Evolutionary conservation across 768 basidiomycete species (phyloP).

Genomic region (Auricularia heimuer): DNA sequence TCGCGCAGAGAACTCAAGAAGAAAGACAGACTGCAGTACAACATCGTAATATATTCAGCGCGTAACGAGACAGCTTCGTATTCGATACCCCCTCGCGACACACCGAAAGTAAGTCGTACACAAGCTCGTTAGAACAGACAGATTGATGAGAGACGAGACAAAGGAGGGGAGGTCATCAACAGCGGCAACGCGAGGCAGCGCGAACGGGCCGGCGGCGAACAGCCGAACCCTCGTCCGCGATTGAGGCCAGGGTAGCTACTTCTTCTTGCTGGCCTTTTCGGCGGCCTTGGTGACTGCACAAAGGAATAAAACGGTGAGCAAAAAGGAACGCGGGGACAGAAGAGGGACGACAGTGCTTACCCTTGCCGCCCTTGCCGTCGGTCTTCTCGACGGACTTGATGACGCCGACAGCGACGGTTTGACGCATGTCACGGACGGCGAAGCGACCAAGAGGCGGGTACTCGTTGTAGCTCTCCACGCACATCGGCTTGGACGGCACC

Average conservation of each 20-base stretch:
- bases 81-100: neutral
- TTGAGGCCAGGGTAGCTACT: neutral
- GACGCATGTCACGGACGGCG: slow-evolving; percentile 99
- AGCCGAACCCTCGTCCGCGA: neutral
- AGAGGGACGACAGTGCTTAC: slow-evolving; percentile 28
- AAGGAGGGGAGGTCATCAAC: neutral
- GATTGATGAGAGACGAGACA: neutral
- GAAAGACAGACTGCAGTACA: neutral
- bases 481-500: slow-evolving; percentile 93
- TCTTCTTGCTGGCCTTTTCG: slow-evolving; percentile 52
- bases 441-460: slow-evolving; percentile 99
- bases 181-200: neutral
- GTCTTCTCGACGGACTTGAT: slow-evolving; percentile 97
- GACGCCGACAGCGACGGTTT: slow-evolving; percentile 97
- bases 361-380: slow-evolving; percentile 81
- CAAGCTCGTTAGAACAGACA: neutral
- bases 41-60: slow-evolving; percentile 2
- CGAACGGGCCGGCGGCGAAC: neutral
- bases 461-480: slow-evolving; percentile 87
- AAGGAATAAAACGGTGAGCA: slow-evolving; percentile 5
- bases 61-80: neutral
- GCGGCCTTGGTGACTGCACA: slow-evolving; percentile 80
- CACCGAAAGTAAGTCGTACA: slow-evolving; percentile 2
- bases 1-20: neutral
- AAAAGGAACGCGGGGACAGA: neutral